A percentile compares a stretch with the other conserved stretches of the same genome.
phyloP scores from a whole-genome alignment of 2,329 filamentous ascomycete genomes.

The Emergomyces orientalis region DNA sequence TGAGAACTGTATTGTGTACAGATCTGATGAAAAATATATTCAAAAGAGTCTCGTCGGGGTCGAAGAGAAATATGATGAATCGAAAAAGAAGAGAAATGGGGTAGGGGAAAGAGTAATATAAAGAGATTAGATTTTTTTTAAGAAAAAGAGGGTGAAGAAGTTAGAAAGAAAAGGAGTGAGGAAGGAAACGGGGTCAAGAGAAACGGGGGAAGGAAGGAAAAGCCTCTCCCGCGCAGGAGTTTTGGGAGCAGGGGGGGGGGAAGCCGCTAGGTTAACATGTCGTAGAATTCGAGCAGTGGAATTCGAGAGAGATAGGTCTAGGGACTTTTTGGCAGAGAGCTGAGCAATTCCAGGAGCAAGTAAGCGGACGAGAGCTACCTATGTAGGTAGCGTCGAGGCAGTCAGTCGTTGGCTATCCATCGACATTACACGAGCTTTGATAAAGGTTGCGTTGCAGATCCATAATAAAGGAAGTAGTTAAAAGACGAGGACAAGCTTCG shows the following conservation, averaged over 20 bases:
- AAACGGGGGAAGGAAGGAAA: background rate
- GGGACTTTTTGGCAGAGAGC: background rate
- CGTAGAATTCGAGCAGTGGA: background rate
- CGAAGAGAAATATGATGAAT: constrained; percentile 1
- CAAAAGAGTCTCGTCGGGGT: background rate
- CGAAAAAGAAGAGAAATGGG: background rate
- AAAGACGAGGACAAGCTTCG: background rate
- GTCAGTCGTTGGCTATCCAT: constrained; percentile 3
- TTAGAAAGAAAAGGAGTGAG: background rate
- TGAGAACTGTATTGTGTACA: background rate
- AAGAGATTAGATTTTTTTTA: background rate
- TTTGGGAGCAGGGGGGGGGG: background rate
- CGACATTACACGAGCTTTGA: constrained; percentile 6
- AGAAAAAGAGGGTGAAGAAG: background rate
- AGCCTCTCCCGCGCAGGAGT: constrained; percentile 2
- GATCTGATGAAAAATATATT: background rate
- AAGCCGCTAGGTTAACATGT: background rate
- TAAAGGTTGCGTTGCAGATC: background rate
- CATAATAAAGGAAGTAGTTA: constrained; percentile 2
- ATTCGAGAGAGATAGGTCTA: background rate
- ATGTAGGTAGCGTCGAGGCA: background rate
- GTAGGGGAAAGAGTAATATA: background rate
- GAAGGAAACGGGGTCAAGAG: background rate
- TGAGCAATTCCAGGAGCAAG: background rate
- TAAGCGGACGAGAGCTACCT: background rate